Percentiles rank a stretch among this genome's conserved stretches.
Conservation (phyloP, 2,329 filamentous ascomycete genomes). For the Venturia carpophila region DNA sequence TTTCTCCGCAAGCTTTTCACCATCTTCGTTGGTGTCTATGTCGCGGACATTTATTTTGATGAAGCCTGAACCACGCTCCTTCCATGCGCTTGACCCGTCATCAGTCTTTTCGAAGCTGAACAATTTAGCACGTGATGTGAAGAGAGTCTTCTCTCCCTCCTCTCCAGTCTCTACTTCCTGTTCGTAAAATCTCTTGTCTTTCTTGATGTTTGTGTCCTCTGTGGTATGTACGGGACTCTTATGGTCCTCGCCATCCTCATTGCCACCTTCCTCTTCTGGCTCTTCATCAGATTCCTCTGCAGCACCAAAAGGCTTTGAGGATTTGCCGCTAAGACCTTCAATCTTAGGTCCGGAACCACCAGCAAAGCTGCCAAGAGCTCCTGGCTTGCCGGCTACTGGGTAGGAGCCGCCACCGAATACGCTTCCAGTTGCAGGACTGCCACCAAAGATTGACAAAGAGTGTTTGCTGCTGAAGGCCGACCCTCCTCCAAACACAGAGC, state of each 20-base stretch:
- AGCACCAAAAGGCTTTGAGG: slow-evolving; percentile 68
- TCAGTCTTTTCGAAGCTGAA: slow-evolving; percentile 57
- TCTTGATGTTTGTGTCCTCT: slow-evolving; percentile 50
- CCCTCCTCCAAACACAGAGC: slow-evolving; percentile 28
- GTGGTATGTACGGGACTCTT: background rate
- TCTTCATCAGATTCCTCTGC: slow-evolving; percentile 55
- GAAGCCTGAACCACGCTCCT: slow-evolving; percentile 77
- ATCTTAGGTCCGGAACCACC: slow-evolving; percentile 44
- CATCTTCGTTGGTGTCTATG: slow-evolving; percentile 35
- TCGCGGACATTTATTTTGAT: slow-evolving; percentile 67
- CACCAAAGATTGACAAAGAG: slow-evolving; percentile 38
- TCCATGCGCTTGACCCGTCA: slow-evolving; percentile 50
- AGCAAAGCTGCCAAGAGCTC: slow-evolving; percentile 60
- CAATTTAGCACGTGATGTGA: slow-evolving; percentile 73
- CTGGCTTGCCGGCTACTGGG: slow-evolving; percentile 3
- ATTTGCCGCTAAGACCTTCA: slow-evolving; percentile 48
- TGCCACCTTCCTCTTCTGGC: slow-evolving; percentile 35
- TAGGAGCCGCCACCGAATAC: slow-evolving; percentile 25
- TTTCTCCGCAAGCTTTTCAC: slow-evolving; percentile 31
- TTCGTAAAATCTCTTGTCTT: slow-evolving; percentile 46
- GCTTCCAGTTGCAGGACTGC: slow-evolving; percentile 27
- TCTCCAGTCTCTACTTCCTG: slow-evolving; percentile 83
- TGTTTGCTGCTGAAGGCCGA: slow-evolving; percentile 31
- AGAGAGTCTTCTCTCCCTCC: slow-evolving; percentile 67
- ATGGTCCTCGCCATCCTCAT: slow-evolving; percentile 23